These are phyloP conservation scores for Curvularia sp. DNA, from an alignment of 2,329 filamentous ascomycete species.

Conservation along the genomic window DNA sequence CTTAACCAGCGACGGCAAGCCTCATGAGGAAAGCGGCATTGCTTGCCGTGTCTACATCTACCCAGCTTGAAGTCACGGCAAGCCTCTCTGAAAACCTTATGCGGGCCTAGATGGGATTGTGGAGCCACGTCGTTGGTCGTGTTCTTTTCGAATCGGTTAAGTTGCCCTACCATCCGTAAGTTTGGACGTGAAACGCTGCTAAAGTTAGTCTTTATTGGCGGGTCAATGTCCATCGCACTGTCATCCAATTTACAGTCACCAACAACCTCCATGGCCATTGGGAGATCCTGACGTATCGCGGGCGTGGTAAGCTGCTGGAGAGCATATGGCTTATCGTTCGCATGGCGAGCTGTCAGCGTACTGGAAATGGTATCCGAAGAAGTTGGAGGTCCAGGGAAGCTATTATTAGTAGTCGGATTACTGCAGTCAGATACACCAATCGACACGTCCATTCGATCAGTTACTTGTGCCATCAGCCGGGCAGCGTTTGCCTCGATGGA, in stretches of 20 bases:
- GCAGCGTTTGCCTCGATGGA: neutral
- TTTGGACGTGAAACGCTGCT: too few relatives aligned
- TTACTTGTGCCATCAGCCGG: neutral
- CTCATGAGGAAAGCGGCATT: slow-evolving; percentile 2
- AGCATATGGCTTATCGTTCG: neutral
- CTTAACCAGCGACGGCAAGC: slow-evolving; percentile 7
- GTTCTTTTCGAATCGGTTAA: neutral
- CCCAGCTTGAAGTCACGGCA: slow-evolving; percentile 9
- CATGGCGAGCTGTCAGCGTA: neutral
- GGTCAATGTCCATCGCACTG: neutral
- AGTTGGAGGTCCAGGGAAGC: neutral
- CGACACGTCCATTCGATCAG: neutral
- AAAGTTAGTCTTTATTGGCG: neutral
- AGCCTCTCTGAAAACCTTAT: neutral
- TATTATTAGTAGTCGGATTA: neutral
- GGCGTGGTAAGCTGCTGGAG: neutral
- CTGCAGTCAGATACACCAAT: neutral
- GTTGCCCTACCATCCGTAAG: neutral
- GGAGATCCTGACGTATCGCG: neutral
- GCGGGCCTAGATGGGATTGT: neutral
- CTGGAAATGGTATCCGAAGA: neutral
- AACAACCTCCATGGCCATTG: neutral
- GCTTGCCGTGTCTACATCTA: neutral
- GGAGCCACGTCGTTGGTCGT: neutral
- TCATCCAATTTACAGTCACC: too few relatives aligned